Base-by-base conservation (phyloP, 1,139 yeast genomes). In the Pichia sp. region DNA sequence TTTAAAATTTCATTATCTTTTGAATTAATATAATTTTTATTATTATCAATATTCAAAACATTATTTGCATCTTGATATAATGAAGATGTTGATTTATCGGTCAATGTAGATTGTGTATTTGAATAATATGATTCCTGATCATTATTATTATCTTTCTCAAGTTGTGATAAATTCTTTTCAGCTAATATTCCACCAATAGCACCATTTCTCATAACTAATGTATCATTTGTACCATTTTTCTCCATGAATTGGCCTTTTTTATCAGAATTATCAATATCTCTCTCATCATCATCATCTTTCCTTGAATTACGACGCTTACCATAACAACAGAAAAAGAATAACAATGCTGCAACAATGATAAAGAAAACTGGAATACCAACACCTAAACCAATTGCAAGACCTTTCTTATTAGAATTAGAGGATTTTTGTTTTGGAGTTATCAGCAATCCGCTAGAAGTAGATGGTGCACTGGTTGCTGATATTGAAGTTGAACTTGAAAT, bases 341-440 rank as follows among this genome's bases (percentile, higher is more conserved):
- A 40, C 1, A 82, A 42, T 0, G 68, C 66, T 2, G 71, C 65
- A 0, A 74, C 56, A 2, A 74, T 55, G 9, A 84, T 53, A 0
- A 74, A 65, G 20, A 68, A 69, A 0, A 74, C 60, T 1, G 95
- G 95, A 39, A 89, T 71, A 5, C 83, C 84, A n/a, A 84, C 91
- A 40, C 96, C 96, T 47, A 89, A 73, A 1, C 88, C 94, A 55
- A 89, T 83, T 0, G 95, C 95, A 19, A 85, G 66, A 5, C 73
- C 71, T 49, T 71, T 71, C 39, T 62, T 66, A 35, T 50, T 62
- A 6, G 45, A 31, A 5, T 49, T 11, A 3, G 21, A 31, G 2
- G 39, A 54, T 7, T 58, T 54, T 18, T 52, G 47, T 21, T 49
- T 48, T 10, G 40, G 14, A 9, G 18, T 17, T 21, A 21, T 14